Evolutionary conservation across 177 flowering plant species (phyloP), one percentile per base, ranked within the genome.

Genomic region (Vitis hybrid): DNA sequence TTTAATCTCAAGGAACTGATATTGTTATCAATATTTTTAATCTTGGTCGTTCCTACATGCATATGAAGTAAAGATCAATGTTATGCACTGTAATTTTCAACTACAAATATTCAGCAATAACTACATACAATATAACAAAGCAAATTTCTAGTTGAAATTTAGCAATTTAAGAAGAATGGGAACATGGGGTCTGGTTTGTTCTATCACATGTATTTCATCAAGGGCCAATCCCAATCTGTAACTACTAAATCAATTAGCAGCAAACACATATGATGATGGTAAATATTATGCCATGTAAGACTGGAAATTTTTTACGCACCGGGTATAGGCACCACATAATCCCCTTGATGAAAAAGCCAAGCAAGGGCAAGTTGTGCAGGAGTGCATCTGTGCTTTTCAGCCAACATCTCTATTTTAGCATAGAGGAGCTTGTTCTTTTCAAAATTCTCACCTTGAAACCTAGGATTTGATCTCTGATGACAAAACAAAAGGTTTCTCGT

Each of bases 391-490:
- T 65, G 67, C 35, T 65, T 65, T 12, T 16, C 19, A 2, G 67
- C 56, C 14, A 65, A 27, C 8, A 50, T 51, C 14, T 50, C 57
- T 10, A 65, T 16, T 51, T 46, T 35, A 6, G 11, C 14, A 30
- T 66, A 66, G 1, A 66, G 3, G 46, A 15, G 24, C 48, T 27
- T 66, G 68, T 66, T 66, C 68, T 66, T 66, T 15, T 66, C 68
- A 19, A 66, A 10, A n/a, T 66, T 66, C 48, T 66, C 48, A 2
- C 14, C 18, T 13, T 11, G 11, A 18, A 66, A 66, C 59, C 68
- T 19, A 11, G 68, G 68, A n/a, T 66, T 58, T 51, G 27, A 52
- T 52, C 15, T 15, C 14, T 52, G 55, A 52, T 40, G 10, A 52
- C 0, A 52, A 4, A 15, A 15, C 5, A 12, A 52, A 52, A 52